phyloP scores from a whole-genome alignment of 2,329 filamentous ascomycete genomes.

The Acephala macrosclerotiorum region DNA sequence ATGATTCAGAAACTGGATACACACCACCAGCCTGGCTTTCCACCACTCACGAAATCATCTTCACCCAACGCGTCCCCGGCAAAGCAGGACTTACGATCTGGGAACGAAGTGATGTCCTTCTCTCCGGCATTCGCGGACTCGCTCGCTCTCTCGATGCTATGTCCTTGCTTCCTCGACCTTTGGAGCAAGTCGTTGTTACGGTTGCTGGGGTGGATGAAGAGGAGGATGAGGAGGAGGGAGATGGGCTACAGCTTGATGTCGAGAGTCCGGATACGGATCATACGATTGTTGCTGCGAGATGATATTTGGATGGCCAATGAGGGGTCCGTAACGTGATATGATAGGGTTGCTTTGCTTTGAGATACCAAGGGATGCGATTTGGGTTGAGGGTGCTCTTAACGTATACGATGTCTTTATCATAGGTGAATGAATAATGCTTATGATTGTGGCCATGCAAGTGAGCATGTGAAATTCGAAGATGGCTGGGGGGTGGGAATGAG shows the following conservation, averaged over 20 bases:
- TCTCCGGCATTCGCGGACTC: constrained; percentile 37
- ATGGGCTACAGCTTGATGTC: constrained; percentile 38
- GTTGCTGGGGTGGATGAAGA: constrained; percentile 21
- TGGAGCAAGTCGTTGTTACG: constrained; percentile 35
- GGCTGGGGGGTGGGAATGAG: not conserved
- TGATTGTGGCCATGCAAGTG: not conserved
- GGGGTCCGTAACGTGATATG: not conserved
- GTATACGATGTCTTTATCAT: not conserved
- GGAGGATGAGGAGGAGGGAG: constrained; percentile 16
- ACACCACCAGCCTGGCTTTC: constrained; percentile 38
- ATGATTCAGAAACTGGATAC: constrained; percentile 26
- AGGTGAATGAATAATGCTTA: not conserved
- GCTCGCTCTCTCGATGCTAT: constrained; percentile 29
- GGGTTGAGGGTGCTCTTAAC: not conserved
- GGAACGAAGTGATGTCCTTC: constrained; percentile 36
- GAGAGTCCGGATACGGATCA: constrained; percentile 36
- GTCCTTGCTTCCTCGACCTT: constrained; percentile 31
- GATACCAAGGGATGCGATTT: constrained; percentile 3
- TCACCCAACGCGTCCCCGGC: constrained; percentile 35
- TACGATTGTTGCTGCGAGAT: constrained; percentile 33
- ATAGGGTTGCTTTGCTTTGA: not conserved
- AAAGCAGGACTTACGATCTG: constrained; percentile 34
- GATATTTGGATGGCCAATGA: not conserved
- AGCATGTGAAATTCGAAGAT: not conserved
- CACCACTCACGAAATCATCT: constrained; percentile 35